Evolutionary conservation across 495 filamentous ascomycete species (phyloP), one percentile per base, ranked within the genome.

Genomic region (Aspergillus steynii): DNA sequence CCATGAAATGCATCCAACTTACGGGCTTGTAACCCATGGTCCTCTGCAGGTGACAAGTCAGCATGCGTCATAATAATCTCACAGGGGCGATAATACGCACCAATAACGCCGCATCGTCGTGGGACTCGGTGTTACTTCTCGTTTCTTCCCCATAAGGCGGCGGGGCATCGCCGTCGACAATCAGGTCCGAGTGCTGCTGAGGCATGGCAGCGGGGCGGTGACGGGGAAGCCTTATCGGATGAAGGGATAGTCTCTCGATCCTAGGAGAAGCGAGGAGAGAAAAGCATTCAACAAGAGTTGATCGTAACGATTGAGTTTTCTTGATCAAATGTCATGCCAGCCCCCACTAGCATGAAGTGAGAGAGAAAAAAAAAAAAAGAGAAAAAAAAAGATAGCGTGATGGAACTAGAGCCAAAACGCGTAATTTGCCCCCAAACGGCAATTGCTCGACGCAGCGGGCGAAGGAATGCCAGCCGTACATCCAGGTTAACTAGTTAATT

Each of bases 21-120:
- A 81, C 78, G 61, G 77, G 78, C 68, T 80, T 78, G 53, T 81
- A 81, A 60, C 78, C 78, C 73, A 81, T 76, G 6, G 77, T 79
- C 62, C 70, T 71, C 78, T 81, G 61, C 59, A 25, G 29, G 37
- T 42, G 45, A 58, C 12, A n/a, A 49, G 53, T 74, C 61, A 73
- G 69, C 53, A 53, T 51, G 47, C 8, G 49, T 48, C 28, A 27
- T 29, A 45, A 27, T 15, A 48, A 12, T 59, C 34, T 5, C 28
- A 45, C 3, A 53, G 8, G 57, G 4, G 27, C 47, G 5, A 45
- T 52, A 20, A 45, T 2, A 71, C 76, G 59, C 61, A 80, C 77
- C 73, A 80, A 57, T 53, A 80, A 62, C 29, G 75, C 75, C 8
- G 73, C 76, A 73, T 80, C 78, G 65, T 80, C 77, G 49, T 76